Evolutionary conservation across 495 filamentous ascomycete species (phyloP), one percentile per base, ranked within the genome.

Genomic region (Aspergillus cristatus): DNA sequence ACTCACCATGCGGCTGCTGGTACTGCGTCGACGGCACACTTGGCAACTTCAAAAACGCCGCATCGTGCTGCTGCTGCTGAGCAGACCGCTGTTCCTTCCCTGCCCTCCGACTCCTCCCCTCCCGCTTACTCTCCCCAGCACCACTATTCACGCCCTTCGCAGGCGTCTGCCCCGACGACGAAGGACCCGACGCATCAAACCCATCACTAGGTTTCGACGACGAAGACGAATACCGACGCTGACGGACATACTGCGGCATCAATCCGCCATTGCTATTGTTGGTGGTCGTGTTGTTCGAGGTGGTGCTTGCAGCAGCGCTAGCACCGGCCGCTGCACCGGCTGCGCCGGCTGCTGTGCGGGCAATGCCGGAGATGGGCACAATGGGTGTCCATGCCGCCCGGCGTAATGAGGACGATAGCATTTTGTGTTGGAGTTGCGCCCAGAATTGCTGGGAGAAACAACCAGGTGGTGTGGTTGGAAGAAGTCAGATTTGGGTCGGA

Each of bases 21-120:
- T 89, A 76, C 49, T 84, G 78, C 29, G 86, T 94, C 45, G 81
- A 84, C 33, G 86, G 86, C 25, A 94, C 86, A 55, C 82, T 86
- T 18, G 85, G 86, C 20, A 89, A 72, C 42, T 75, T 77, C 30
- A 71, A 65, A 45, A 71, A 63, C 13, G 62, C 60, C 35, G 66
- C 54, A 24, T 24, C 20, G 8, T 24, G 20, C 20, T 24, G 20
- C 20, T 24, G 20, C 20, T 24, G 20, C 42, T 61, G 62, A 40
- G 44, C 62, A 18, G 61, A 53, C 54, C 59, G 65, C 46, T 55
- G 54, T 20, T 65, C 65, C 50, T 62, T 67, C 24, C 59, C 54
- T 37, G 58, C 54, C 38, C 61, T 57, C 38, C 55, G 49, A 32
- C 57, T 40, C 45, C 64, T 65, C 22, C 51, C 47, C 30, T 51